phyloP scores from a whole-genome alignment of 176 grass and related monocot species.

The Puccinellia tenuiflora region DNA sequence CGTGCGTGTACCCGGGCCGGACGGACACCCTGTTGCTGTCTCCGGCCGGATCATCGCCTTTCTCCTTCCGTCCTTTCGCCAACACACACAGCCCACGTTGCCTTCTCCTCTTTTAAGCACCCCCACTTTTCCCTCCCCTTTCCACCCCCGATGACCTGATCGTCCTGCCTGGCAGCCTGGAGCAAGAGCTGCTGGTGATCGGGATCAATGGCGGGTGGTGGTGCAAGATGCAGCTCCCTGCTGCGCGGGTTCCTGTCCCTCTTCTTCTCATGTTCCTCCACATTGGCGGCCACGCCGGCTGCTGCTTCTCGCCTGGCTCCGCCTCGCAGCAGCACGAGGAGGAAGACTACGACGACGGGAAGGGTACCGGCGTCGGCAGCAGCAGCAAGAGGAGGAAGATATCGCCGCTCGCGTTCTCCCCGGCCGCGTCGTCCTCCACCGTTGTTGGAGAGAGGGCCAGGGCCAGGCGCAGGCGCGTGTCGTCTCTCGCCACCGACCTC shows the following conservation, averaged over 20 bases:
- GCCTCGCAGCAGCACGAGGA: conserved; percentile 12
- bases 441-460: background rate
- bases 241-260: conserved; percentile 52
- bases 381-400: conserved; percentile 70
- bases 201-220: conserved; percentile 7
- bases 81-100: conserved; percentile 15
- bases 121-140: conserved; percentile 1
- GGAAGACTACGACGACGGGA: background rate
- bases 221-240: background rate
- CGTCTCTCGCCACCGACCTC: conserved; percentile 33
- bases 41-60: conserved; percentile 38
- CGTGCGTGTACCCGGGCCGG: background rate
- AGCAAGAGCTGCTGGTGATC: background rate
- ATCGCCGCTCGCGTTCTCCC: conserved; percentile 44
- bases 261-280: conserved; percentile 56
- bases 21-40: conserved; percentile 14
- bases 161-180: too few species aligned
- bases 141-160: too few species aligned
- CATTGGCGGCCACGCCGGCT: conserved; percentile 43
- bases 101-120: conserved; percentile 18
- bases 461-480: conserved; percentile 13
- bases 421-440: conserved; percentile 9
- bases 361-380: background rate
- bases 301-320: conserved; percentile 43
- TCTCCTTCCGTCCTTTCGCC: conserved; percentile 15